These are phyloP conservation scores for Adansonia madagascariensis DNA, from an alignment of 441 rosid species.

Conservation along the genomic window DNA sequence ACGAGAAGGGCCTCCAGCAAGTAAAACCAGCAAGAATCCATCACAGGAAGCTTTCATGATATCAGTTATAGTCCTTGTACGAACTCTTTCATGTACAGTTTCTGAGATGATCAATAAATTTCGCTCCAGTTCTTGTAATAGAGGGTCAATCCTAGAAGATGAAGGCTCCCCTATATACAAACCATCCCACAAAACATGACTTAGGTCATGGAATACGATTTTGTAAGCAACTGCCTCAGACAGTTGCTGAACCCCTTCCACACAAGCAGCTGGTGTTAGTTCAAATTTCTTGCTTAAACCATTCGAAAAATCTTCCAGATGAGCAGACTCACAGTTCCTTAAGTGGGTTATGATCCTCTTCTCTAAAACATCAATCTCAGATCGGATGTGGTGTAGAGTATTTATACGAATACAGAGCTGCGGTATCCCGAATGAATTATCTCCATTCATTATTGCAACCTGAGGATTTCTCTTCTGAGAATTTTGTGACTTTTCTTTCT, in stretches of 20 bases:
- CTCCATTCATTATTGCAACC: slow-evolving; percentile 66
- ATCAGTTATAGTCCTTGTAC: slow-evolving; percentile 74
- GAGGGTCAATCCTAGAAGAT: slow-evolving; percentile 72
- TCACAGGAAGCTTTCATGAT: slow-evolving; percentile 90
- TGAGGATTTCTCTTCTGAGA: slow-evolving; percentile 77
- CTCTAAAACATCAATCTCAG: slow-evolving; percentile 78
- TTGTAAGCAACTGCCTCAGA: slow-evolving; percentile 83
- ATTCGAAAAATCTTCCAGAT: slow-evolving; percentile 78
- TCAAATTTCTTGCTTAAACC: slow-evolving; percentile 85
- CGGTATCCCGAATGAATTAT: slow-evolving; percentile 63
- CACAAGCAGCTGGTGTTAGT: slow-evolving; percentile 78
- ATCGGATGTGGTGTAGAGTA: slow-evolving; percentile 73
- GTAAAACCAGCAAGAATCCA: slow-evolving; percentile 87
- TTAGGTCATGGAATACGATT: slow-evolving; percentile 79
- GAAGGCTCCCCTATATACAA: slow-evolving; percentile 79
- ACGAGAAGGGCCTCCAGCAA: slow-evolving; percentile 97
- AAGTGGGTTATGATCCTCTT: slow-evolving; percentile 87
- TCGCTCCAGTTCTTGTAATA: slow-evolving; percentile 77
- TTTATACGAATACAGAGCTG: slow-evolving; percentile 82
- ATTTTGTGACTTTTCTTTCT: slow-evolving; percentile 78
- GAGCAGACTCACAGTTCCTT: slow-evolving; percentile 92
- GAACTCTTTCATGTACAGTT: slow-evolving; percentile 76
- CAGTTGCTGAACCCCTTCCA: slow-evolving; percentile 88
- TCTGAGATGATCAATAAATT: slow-evolving; percentile 69
- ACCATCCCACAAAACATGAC: slow-evolving; percentile 86